Evolutionary conservation across 73 alveolate genomes (phyloP).

Genomic region (Paramecium tetraurelia): DNA sequence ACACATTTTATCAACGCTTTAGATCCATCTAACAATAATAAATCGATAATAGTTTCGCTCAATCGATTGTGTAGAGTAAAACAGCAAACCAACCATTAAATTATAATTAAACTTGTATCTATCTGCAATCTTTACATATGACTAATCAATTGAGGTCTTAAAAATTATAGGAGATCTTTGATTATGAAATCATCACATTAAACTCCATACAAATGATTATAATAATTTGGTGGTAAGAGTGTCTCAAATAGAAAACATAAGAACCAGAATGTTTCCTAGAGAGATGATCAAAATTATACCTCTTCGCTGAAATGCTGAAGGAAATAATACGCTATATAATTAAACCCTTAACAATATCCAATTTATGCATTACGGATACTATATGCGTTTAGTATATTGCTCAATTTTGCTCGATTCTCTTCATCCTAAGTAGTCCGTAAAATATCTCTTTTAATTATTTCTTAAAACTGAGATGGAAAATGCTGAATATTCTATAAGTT

Average conservation of each 20-base stretch:
- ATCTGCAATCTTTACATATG: background rate
- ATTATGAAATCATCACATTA: conserved; percentile 43
- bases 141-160: background rate
- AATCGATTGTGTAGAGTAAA: background rate
- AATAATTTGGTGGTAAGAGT: conserved; percentile 57
- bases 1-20: background rate
- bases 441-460: background rate
- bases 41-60: background rate
- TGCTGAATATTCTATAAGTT: background rate
- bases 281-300: background rate
- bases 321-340: conserved; percentile 48
- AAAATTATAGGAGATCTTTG: background rate
- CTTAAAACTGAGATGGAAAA: background rate
- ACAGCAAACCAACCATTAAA: conserved; percentile 55
- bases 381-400: conserved; percentile 46
- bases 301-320: conserved; percentile 18
- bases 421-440: background rate
- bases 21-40: conserved; percentile 18
- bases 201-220: conserved; percentile 52
- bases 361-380: conserved; percentile 41
- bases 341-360: conserved; percentile 63
- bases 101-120: conserved; percentile 12
- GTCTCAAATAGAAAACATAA: conserved; percentile 38
- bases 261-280: conserved; percentile 57
- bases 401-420: background rate